A percentile compares a stretch with the other conserved stretches of the same genome.
Conservation (phyloP, 495 filamentous ascomycete genomes). For the Articulospora tetracladia region DNA sequence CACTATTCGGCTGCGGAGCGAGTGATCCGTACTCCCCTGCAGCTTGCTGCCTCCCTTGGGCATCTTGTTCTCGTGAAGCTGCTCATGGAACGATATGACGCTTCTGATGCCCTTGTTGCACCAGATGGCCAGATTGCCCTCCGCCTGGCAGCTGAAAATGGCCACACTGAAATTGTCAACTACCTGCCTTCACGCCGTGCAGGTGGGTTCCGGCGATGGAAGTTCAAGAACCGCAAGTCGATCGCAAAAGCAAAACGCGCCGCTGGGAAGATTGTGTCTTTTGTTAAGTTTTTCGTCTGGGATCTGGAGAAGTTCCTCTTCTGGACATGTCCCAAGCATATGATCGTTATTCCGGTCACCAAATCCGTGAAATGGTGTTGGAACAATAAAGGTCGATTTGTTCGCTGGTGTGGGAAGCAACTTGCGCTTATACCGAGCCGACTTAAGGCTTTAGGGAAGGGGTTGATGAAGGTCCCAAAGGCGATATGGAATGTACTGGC, state of each 20-base stretch:
- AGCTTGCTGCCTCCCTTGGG: slow-evolving; percentile 7
- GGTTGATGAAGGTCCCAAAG: not conserved
- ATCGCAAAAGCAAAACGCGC: slow-evolving; percentile 23
- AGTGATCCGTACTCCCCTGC: slow-evolving; percentile 3
- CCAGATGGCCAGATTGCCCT: slow-evolving; percentile 16
- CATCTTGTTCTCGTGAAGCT: slow-evolving; percentile 9
- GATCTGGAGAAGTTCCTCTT: slow-evolving; percentile 29
- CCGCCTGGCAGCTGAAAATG: slow-evolving; percentile 12
- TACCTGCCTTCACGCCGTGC: slow-evolving; percentile 9
- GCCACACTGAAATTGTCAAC: slow-evolving; percentile 9
- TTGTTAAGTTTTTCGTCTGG: slow-evolving; percentile 28
- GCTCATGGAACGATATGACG: slow-evolving; percentile 11
- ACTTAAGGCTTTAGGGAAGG: slow-evolving; percentile 15
- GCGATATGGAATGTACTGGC: not conserved
- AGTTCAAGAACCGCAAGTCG: slow-evolving; percentile 11
- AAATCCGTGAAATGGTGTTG: slow-evolving; percentile 25
- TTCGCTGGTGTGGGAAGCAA: slow-evolving; percentile 26
- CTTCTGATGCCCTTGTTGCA: slow-evolving; percentile 13
- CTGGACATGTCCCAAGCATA: slow-evolving; percentile 29
- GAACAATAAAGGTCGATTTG: slow-evolving; percentile 23
- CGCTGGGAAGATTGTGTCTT: slow-evolving; percentile 17
- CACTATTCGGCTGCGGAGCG: not conserved
- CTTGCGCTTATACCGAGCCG: slow-evolving; percentile 25
- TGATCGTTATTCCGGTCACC: slow-evolving; percentile 25
- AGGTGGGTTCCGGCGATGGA: slow-evolving; percentile 14